Evolutionary conservation across 495 filamentous ascomycete genomes (phyloP).

Genomic region (Neurospora intermedia): DNA sequence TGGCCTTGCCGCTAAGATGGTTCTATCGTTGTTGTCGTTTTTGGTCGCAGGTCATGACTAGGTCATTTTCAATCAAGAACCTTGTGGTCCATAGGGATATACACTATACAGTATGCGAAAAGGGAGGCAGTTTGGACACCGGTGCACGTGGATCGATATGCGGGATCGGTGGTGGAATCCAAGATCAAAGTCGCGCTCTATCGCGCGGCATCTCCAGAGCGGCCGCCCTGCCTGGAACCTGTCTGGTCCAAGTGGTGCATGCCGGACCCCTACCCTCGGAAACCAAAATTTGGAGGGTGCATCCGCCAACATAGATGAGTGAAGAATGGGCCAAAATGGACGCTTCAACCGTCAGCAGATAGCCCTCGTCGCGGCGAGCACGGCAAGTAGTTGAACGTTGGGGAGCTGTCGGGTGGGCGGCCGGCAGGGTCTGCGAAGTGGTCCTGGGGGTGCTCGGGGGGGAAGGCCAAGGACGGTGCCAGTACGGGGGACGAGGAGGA

Average conservation of each 20-base stretch:
- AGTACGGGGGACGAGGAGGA: conserved; percentile 15
- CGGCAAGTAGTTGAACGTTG: conserved; percentile 24
- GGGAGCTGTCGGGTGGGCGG: conserved; percentile 3
- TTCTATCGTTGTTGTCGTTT: background rate
- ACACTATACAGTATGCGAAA: background rate
- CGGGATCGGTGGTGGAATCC: background rate
- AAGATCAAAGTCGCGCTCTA: background rate
- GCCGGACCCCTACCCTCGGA: conserved; percentile 24
- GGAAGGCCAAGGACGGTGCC: background rate
- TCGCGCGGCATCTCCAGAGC: background rate
- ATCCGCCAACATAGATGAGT: conserved; percentile 13
- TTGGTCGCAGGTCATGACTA: background rate
- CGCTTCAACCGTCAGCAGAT: conserved; percentile 12
- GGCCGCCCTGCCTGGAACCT: conserved; percentile 1
- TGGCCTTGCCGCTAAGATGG: background rate
- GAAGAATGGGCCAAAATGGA: conserved; percentile 6
- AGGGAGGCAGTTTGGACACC: background rate
- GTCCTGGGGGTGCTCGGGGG: conserved; percentile 18
- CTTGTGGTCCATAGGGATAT: background rate
- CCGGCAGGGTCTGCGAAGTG: conserved; percentile 8
- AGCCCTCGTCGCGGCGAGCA: conserved; percentile 18
- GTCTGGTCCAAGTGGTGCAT: conserved; percentile 1
- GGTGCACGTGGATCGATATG: background rate
- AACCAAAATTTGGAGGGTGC: conserved; percentile 10
- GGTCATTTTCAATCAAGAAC: background rate